A percentile compares a stretch with the other conserved stretches of the same genome.
Conservation (phyloP, 1,284 basidiomycete genomes). For the Exsudoporus floridanus region DNA sequence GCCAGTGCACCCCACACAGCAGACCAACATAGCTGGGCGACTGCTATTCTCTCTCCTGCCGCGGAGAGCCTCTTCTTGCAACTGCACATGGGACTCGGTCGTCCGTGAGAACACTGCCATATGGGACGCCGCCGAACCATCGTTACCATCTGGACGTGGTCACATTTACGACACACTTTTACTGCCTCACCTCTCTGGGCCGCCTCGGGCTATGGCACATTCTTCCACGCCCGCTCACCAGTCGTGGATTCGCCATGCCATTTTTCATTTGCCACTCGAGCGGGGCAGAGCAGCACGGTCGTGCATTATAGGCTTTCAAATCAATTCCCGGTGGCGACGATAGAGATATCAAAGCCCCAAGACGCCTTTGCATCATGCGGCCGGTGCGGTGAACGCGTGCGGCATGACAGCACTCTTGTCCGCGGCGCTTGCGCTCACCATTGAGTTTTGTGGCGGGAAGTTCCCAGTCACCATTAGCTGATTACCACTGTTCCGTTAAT, state of each 20-base stretch:
- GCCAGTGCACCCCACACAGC: background rate
- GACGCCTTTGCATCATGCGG: slow-evolving; percentile 14
- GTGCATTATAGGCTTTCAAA: background rate
- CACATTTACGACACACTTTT: slow-evolving; percentile 3
- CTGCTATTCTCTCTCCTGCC: slow-evolving; percentile 13
- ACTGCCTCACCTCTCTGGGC: slow-evolving; percentile 2
- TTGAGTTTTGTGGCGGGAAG: background rate
- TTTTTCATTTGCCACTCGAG: background rate
- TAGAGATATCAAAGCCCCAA: background rate
- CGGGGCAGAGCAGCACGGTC: background rate
- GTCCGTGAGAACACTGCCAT: slow-evolving; percentile 16
- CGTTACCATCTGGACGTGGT: background rate
- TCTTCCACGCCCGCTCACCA: background rate
- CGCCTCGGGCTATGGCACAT: background rate
- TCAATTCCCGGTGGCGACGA: slow-evolving; percentile 1
- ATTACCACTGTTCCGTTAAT: background rate
- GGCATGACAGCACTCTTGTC: slow-evolving; percentile 7
- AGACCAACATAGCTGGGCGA: slow-evolving; percentile 5
- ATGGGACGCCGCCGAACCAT: background rate
- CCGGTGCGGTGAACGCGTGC: slow-evolving; percentile 18
- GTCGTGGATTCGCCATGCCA: slow-evolving; percentile 16
- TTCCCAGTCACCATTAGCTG: background rate
- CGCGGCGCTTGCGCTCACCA: slow-evolving; percentile 17
- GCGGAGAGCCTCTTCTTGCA: background rate
- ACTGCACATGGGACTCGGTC: background rate